Evolutionary conservation across 306 rosid species (phyloP).

Genomic region (Lathyrus oleraceus): DNA sequence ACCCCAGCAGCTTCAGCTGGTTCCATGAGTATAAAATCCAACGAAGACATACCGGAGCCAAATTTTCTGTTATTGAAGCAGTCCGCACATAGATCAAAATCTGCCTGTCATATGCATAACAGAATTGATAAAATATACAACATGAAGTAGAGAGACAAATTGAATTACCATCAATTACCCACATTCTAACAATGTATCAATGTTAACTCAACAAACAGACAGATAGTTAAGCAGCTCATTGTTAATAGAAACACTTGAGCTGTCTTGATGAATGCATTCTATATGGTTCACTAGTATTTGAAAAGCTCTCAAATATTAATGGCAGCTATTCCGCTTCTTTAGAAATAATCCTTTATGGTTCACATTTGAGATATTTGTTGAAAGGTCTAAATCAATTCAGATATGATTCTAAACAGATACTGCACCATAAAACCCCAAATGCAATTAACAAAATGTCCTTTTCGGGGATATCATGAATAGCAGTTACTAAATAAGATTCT

Average conservation of each 20-base stretch:
- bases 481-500: constrained; percentile 15
- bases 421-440: constrained; percentile 1
- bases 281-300: constrained; percentile 27
- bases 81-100: constrained; percentile 84
- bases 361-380: constrained; percentile 7
- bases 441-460: constrained; percentile 13
- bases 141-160: constrained; percentile 13
- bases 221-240: constrained; percentile 20
- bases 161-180: constrained; percentile 8
- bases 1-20: constrained; percentile 86
- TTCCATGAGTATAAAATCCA: constrained; percentile 95
- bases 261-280: constrained; percentile 24
- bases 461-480: constrained; percentile 17
- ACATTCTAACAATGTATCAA: constrained; percentile 11
- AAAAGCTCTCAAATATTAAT: not conserved
- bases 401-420: constrained; percentile 31
- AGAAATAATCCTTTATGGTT: constrained; percentile 32
- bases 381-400: constrained; percentile 25
- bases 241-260: constrained; percentile 19
- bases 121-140: constrained; percentile 40
- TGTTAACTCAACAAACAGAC: constrained; percentile 1
- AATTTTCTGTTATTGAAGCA: constrained; percentile 84
- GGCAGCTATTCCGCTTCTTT: constrained; percentile 20
- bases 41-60: constrained; percentile 83
- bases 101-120: constrained; percentile 75